Evolutionary conservation across 2,329 filamentous ascomycete species (phyloP), one percentile per base, ranked within the genome.

Genomic region (Mycosphaerella arachidis): DNA sequence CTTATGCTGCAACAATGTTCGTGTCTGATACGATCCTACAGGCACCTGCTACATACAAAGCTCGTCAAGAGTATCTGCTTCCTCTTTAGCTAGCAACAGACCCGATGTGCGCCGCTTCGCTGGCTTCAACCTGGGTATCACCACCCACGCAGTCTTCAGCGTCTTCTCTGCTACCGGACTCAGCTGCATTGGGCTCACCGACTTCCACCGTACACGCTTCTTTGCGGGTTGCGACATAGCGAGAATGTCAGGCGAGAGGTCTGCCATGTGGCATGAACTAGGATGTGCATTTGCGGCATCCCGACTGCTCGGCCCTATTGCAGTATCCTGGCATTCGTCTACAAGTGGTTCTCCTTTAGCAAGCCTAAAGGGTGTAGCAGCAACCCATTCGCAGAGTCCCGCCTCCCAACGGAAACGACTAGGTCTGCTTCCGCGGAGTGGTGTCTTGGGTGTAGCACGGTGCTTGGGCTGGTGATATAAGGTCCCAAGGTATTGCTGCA

Each of bases 341-440:
- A 16, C 40, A 43, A 40, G 16, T 40, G 55, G 46, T 27, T 16
- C 20, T 35, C 27, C 35, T 12, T 18, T n/a, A 27, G 24, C 30
- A 43, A 24, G 33, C 3, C 35, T 24, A 10, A 60, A 72, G 0
- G 77, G 76, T 8, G 77, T 78, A 40, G 71, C 74, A 1, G 71
- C 69, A 20, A 79, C 74, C 77, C 77, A 79, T 61, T 79, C 77
- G 24, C 75, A 74, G 31, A 79, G 73, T 7, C 76, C 76, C 53
- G 78, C 76, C 63, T 79, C 77, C 75, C 76, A 79, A 24, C 72
- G 68, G 57, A 75, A 76, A 3, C 72, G 73, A 6, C 35, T 53
- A 45, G 48, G 53, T 53, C 33, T 37, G 18, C 13, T 62, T 24
- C 53, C 56, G n/a, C 58, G 56, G 48, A 55, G 56, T 55, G 55